Percentiles rank a stretch among this genome's conserved stretches.
Evolutionary conservation across 495 filamentous ascomycete genomes (phyloP).

Genomic region (Penicillium silybi): DNA sequence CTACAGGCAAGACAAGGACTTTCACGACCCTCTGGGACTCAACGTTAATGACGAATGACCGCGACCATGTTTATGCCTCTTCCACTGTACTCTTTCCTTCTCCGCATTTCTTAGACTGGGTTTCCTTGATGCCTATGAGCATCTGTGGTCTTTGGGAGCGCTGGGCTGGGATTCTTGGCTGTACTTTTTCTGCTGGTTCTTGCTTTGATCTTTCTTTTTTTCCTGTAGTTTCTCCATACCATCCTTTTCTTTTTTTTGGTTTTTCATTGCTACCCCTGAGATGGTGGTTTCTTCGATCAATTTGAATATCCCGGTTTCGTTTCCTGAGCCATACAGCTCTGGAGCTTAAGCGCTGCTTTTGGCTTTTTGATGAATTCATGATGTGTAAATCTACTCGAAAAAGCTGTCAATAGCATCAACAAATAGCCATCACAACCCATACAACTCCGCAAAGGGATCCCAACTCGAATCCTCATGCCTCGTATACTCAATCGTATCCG

Average conservation of each 20-base stretch:
- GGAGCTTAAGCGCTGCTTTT: background rate
- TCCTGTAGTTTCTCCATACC: slow-evolving; percentile 22
- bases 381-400: background rate
- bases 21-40: slow-evolving; percentile 31
- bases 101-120: slow-evolving; percentile 15
- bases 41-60: slow-evolving; percentile 39
- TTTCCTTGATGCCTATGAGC: slow-evolving; percentile 11
- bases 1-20: slow-evolving; percentile 43
- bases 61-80: slow-evolving; percentile 17
- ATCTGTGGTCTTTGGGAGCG: slow-evolving; percentile 20
- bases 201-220: slow-evolving; percentile 8
- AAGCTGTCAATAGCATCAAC: background rate
- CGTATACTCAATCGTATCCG: slow-evolving; percentile 16
- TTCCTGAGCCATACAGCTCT: background rate
- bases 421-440: slow-evolving; percentile 10
- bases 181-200: slow-evolving; percentile 11
- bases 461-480: slow-evolving; percentile 10
- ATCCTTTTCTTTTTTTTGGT: background rate
- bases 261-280: background rate
- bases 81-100: slow-evolving; percentile 11
- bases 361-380: background rate
- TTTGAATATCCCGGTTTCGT: background rate
- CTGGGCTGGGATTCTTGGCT: slow-evolving; percentile 8
- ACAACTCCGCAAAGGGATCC: slow-evolving; percentile 23
- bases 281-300: background rate